Conservation (phyloP, 2,329 filamentous ascomycete genomes). For the Colletotrichum sp. region DNA sequence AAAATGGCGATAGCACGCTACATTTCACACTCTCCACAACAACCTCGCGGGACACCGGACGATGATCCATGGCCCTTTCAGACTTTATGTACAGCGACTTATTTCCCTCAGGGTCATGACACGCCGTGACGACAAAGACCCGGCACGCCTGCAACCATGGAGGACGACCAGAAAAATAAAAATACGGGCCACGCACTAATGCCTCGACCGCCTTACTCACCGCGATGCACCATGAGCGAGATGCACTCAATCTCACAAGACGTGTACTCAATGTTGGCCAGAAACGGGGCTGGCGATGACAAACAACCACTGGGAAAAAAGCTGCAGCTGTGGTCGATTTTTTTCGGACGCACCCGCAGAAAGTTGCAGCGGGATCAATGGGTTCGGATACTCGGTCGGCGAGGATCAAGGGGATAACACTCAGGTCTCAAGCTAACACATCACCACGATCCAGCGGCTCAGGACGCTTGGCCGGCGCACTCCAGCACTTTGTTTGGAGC, state of each 20-base stretch:
- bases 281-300: not conserved
- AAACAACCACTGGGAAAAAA: not conserved
- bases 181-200: not conserved
- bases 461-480: slow-evolving; percentile 8
- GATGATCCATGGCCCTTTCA: slow-evolving; percentile 19
- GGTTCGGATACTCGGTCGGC: not conserved
- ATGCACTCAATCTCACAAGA: not conserved
- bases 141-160: not conserved
- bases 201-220: not conserved
- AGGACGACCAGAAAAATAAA: not conserved
- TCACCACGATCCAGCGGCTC: not conserved
- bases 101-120: slow-evolving; percentile 9
- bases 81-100: slow-evolving; percentile 5
- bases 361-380: not conserved
- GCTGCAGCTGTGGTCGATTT: not conserved
- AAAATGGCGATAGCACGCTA: slow-evolving; percentile 16
- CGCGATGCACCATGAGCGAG: not conserved
- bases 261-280: not conserved
- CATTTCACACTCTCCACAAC: not conserved
- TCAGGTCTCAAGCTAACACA: slow-evolving; percentile 4
- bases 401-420: slow-evolving; percentile 10
- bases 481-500: slow-evolving; percentile 4
- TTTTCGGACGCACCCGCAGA: not conserved
- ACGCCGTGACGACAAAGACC: not conserved
- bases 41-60: slow-evolving; percentile 5